Percentiles rank a stretch among this genome's conserved stretches.
Evolutionary conservation across 1,284 basidiomycete species (phyloP).

Genomic region (Cystobasidium sp.): DNA sequence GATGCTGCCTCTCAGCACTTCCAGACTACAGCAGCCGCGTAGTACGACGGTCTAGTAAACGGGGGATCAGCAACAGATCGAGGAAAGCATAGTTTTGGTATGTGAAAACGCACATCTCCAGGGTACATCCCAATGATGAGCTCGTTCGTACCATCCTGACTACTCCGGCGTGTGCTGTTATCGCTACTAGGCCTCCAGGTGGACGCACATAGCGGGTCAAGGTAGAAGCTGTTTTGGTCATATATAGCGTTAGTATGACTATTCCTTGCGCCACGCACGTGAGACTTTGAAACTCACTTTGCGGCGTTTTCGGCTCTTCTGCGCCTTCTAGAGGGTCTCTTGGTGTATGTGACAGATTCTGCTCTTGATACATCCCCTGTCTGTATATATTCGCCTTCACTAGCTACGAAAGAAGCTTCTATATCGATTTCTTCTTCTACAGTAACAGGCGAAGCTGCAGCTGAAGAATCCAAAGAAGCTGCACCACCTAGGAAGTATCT

Average conservation of each 20-base stretch:
- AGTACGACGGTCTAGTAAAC: conserved; percentile 46
- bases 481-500: conserved; percentile 15
- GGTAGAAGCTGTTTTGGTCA: conserved; percentile 8
- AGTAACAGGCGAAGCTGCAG: conserved; percentile 1
- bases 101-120: conserved; percentile 45
- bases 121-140: conserved; percentile 39
- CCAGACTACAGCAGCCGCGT: conserved; percentile 45
- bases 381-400: conserved; percentile 15
- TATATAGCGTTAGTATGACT: neutral
- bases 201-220: conserved; percentile 34
- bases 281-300: conserved; percentile 1
- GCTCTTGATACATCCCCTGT: conserved; percentile 7
- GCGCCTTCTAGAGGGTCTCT: conserved; percentile 2
- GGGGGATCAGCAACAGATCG: neutral
- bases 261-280: neutral
- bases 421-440: neutral
- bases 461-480: neutral
- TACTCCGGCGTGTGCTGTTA: neutral
- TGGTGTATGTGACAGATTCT: conserved; percentile 3
- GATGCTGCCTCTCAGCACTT: conserved; percentile 43
- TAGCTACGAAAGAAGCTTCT: neutral
- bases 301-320: conserved; percentile 19
- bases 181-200: conserved; percentile 16
- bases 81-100: neutral
- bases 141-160: neutral